phyloP scores from a whole-genome alignment of 768 basidiomycete genomes.

The Daedalea quercina region DNA sequence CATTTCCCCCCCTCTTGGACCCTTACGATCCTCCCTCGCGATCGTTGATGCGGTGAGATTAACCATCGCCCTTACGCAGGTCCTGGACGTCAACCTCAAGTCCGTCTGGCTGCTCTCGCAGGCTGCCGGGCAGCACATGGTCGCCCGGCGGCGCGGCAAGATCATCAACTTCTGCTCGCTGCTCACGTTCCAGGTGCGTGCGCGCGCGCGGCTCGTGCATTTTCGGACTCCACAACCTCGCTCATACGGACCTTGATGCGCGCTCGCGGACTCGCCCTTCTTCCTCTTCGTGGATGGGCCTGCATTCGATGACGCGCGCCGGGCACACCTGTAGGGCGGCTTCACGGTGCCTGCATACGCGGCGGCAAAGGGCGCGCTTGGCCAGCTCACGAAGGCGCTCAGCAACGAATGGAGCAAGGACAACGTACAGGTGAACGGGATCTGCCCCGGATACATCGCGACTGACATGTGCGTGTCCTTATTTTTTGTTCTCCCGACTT shows the following conservation, averaged over 20 bases:
- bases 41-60: background rate
- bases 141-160: slow-evolving; percentile 61
- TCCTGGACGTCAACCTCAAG: slow-evolving; percentile 84
- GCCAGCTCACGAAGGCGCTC: slow-evolving; percentile 82
- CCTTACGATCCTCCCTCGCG: too few species aligned
- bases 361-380: slow-evolving; percentile 83
- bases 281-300: background rate
- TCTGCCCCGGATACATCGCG: slow-evolving; percentile 82
- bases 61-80: slow-evolving; percentile 33
- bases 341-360: slow-evolving; percentile 85
- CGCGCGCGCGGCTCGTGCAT: background rate
- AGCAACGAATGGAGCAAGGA: slow-evolving; percentile 90
- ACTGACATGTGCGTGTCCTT: slow-evolving; percentile 69
- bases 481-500: background rate
- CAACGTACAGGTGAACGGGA: slow-evolving; percentile 84
- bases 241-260: background rate
- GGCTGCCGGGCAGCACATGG: slow-evolving; percentile 88
- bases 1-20: too few species aligned
- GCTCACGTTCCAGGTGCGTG: slow-evolving; percentile 30
- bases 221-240: background rate
- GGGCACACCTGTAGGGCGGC: slow-evolving; percentile 39
- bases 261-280: background rate
- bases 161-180: slow-evolving; percentile 64
- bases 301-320: background rate
- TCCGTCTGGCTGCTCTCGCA: slow-evolving; percentile 80